These are phyloP conservation scores for Cucurbita maxima DNA, from an alignment of 306 rosid species.

Conservation along the genomic window DNA sequence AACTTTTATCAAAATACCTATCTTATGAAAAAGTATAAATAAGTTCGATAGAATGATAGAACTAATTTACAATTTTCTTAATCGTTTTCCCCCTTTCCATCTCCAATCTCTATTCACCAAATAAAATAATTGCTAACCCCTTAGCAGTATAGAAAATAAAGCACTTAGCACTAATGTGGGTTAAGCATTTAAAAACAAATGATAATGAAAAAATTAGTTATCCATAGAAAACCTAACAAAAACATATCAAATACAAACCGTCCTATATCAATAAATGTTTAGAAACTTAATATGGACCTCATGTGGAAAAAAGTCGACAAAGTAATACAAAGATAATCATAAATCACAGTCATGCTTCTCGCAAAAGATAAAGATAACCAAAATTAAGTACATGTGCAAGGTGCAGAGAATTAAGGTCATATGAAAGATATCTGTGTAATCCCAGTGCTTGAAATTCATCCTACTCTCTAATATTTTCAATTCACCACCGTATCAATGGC, in stretches of 20 bases:
- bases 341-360: background rate
- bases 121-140: no score
- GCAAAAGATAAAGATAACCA: background rate
- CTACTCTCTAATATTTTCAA: background rate
- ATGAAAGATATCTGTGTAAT: background rate
- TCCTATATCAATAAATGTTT: no score
- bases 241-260: no score
- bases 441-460: background rate
- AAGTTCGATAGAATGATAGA: background rate
- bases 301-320: background rate
- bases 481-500: background rate
- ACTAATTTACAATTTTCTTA: background rate
- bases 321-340: background rate
- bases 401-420: background rate
- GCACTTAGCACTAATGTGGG: no score
- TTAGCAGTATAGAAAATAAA: no score
- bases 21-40: background rate
- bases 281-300: no score
- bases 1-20: background rate
- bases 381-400: background rate
- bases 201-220: no score
- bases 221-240: no score
- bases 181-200: no score
- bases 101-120: background rate
- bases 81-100: background rate